These are phyloP conservation scores for Sporobolomyces roseus DNA, from an alignment of 768 basidiomycete species.

Conservation along the genomic window DNA sequence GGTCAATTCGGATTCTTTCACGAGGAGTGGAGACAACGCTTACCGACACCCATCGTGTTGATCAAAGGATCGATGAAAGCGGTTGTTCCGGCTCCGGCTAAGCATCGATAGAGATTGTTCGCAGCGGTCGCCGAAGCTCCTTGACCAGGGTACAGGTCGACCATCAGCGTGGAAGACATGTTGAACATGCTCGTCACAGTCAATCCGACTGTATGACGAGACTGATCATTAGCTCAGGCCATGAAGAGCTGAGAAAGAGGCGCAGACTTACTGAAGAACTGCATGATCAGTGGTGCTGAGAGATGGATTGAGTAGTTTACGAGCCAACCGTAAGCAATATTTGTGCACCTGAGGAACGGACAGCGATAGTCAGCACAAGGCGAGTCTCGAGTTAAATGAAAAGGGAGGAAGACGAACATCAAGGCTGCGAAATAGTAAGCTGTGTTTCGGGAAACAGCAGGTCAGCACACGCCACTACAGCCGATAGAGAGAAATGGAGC, in stretches of 20 bases:
- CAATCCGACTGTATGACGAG: slow-evolving; percentile 25
- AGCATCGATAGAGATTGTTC: slow-evolving; percentile 42
- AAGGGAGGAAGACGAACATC: too few relatives aligned
- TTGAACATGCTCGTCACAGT: slow-evolving; percentile 39
- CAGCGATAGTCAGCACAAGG: too few relatives aligned
- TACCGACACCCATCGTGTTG: slow-evolving; percentile 25
- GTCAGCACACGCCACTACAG: neutral
- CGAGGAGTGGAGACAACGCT: neutral
- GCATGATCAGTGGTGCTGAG: slow-evolving; percentile 45
- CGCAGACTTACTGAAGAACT: slow-evolving; percentile 45
- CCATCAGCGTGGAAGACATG: slow-evolving; percentile 34
- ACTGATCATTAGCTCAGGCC: neutral
- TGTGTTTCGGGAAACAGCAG: neutral
- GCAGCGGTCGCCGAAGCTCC: slow-evolving; percentile 26
- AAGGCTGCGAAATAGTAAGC: slow-evolving; percentile 38
- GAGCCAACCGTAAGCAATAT: slow-evolving; percentile 46
- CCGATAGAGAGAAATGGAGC: neutral
- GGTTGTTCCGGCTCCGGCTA: slow-evolving; percentile 29
- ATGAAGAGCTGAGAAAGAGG: too few relatives aligned
- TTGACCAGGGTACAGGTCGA: slow-evolving; percentile 49
- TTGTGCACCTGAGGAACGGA: too few relatives aligned
- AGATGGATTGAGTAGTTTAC: slow-evolving; percentile 43
- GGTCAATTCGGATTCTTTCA: neutral
- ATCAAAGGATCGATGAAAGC: slow-evolving; percentile 36
- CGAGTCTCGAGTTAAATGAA: too few relatives aligned